Percentiles rank a stretch among this genome's conserved stretches.
These are phyloP conservation scores for Citrus sinensis DNA, from an alignment of 345 rosid species.

Conservation along the genomic window DNA sequence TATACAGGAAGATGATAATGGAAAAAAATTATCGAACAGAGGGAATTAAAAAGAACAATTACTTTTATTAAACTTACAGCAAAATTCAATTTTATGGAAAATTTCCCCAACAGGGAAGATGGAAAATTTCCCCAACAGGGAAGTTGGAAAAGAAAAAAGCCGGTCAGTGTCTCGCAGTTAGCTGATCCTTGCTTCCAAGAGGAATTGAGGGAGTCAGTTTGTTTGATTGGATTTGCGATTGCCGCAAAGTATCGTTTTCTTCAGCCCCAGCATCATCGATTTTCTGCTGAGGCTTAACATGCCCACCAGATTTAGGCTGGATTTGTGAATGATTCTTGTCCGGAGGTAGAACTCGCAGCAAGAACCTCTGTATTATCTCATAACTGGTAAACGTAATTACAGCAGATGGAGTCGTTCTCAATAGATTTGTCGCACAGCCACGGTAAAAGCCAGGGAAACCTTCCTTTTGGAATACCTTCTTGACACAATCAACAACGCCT, in stretches of 20 bases:
- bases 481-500: constrained; percentile 76
- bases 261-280: constrained; percentile 20
- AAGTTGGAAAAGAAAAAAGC: background rate
- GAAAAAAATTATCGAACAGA: background rate
- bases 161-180: constrained; percentile 19
- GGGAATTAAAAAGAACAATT: background rate
- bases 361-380: constrained; percentile 67
- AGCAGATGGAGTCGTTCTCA: constrained; percentile 87
- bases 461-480: constrained; percentile 66
- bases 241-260: constrained; percentile 11
- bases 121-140: constrained; percentile 11
- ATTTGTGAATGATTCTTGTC: constrained; percentile 32
- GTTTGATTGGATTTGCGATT: constrained; percentile 34
- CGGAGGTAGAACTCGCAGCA: constrained; percentile 40
- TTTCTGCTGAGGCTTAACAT: constrained; percentile 18
- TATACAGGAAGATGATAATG: background rate
- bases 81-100: constrained; percentile 8
- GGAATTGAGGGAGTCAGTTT: constrained; percentile 33
- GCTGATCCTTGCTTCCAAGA: constrained; percentile 32
- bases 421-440: constrained; percentile 73
- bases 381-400: constrained; percentile 80
- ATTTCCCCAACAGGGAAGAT: constrained; percentile 4
- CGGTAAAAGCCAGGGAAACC: constrained; percentile 78
- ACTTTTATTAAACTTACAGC: constrained; percentile 9
- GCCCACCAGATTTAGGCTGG: constrained; percentile 21